These are phyloP conservation scores for Aspergillus neoniger DNA, from an alignment of 2,329 filamentous ascomycete species.

Conservation along the genomic window DNA sequence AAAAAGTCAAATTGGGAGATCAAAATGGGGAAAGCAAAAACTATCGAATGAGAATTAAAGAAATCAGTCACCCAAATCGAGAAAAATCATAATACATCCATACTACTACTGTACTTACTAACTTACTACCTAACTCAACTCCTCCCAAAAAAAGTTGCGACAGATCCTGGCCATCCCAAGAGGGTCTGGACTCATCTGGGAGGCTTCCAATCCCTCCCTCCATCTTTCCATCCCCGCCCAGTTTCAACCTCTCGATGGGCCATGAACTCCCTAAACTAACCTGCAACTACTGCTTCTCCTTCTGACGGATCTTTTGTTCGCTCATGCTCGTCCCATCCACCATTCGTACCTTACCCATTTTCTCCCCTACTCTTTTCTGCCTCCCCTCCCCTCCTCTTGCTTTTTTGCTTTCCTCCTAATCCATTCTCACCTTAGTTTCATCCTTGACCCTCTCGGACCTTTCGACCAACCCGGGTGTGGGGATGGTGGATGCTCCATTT, in stretches of 20 bases:
- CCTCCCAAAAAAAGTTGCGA: not conserved
- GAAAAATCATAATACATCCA: not conserved
- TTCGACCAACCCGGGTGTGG: constrained; percentile 18
- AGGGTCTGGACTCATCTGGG: constrained; percentile 16
- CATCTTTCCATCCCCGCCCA: constrained; percentile 10
- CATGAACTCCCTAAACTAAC: constrained; percentile 12
- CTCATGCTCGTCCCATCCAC: not conserved
- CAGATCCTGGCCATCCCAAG: constrained; percentile 16
- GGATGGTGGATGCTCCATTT: constrained; percentile 14
- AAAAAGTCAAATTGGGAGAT: too few relatives aligned
- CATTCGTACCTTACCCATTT: not conserved
- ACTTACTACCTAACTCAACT: not conserved
- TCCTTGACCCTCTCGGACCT: constrained; percentile 13
- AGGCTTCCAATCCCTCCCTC: constrained; percentile 16
- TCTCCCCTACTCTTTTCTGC: not conserved
- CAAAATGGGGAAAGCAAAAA: too few relatives aligned
- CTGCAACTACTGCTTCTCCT: constrained; percentile 12
- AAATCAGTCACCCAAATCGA: not conserved
- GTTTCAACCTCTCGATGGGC: constrained; percentile 17
- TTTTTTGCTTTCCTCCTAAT: constrained; percentile 4
- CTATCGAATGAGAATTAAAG: too few relatives aligned
- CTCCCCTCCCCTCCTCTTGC: not conserved
- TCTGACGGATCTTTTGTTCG: constrained; percentile 15
- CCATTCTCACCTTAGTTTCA: constrained; percentile 13
- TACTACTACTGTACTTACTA: not conserved